A percentile compares a stretch with the other conserved stretches of the same genome.
Evolutionary conservation across 257 asterid species (phyloP).

Genomic region (Fraxinus cuspidata): DNA sequence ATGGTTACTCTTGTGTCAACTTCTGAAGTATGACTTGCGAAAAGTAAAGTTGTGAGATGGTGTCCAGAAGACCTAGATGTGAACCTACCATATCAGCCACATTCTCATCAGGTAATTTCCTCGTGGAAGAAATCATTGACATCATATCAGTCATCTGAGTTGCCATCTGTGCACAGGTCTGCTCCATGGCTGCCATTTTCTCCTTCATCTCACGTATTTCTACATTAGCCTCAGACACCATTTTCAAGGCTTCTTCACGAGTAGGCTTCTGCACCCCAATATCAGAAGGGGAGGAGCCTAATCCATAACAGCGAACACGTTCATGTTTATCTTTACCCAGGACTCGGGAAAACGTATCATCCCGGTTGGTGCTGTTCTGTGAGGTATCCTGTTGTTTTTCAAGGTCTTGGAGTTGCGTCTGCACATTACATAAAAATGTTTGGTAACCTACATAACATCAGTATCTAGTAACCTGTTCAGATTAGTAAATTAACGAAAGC

Average conservation of each 20-base stretch:
- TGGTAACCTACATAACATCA: neutral
- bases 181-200: slow-evolving; percentile 41
- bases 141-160: slow-evolving; percentile 45
- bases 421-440: neutral
- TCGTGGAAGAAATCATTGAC: slow-evolving; percentile 47
- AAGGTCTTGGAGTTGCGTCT: slow-evolving; percentile 21
- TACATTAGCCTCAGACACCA: slow-evolving; percentile 32
- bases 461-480: neutral
- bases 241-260: slow-evolving; percentile 24
- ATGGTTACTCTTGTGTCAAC: neutral
- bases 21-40: neutral
- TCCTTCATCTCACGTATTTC: slow-evolving; percentile 41
- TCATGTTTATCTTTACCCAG: slow-evolving; percentile 26
- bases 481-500: slow-evolving; percentile 3
- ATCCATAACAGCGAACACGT: slow-evolving; percentile 17
- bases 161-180: slow-evolving; percentile 46
- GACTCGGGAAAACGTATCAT: slow-evolving; percentile 23
- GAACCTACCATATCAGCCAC: slow-evolving; percentile 25
- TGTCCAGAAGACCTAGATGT: neutral
- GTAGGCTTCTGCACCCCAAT: slow-evolving; percentile 18
- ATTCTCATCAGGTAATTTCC: slow-evolving; percentile 20
- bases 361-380: slow-evolving; percentile 17
- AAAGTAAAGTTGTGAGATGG: neutral
- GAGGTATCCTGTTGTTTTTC: slow-evolving; percentile 17
- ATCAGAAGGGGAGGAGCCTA: slow-evolving; percentile 18